Evolutionary conservation across 176 grass and related monocot species (phyloP), one percentile per base, ranked within the genome.

Genomic region (Cenchrus purpureus): DNA sequence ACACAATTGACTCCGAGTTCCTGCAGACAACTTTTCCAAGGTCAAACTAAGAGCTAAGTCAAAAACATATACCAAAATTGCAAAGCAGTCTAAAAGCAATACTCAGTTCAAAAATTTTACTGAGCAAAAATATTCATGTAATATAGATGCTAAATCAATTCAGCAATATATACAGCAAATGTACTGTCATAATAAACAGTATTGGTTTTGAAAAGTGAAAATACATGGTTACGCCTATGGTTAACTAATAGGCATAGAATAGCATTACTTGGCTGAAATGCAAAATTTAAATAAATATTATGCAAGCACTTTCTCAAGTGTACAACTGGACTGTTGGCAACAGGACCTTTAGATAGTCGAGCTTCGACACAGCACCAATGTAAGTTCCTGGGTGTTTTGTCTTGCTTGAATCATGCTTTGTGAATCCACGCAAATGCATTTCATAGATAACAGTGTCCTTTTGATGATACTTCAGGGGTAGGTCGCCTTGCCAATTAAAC

Each of bases 341-440:
- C 16, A 46, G 34, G 89, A 98, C 91, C 89, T 86, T 94, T 68
- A 98, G 81, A 88, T 98, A 89, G 84, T 95, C 88, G 76, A 95
- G 90, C 84, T 98, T 98, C 17, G 91, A 74, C 58, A 85, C 72
- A 86, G 89, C 93, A 76, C 91, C 88, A 9, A 85, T 79, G 77
- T 91, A 98, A 80, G 97, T 98, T 68, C 97, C 97, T 49, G 91
- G 97, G 50, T 85, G 85, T 74, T 91, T 59, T n/a, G 78, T 82
- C 12, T 91, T 90, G 69, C 97, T 95, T 66, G 91, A 98, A 48
- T 82, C 86, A 81, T 98, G 88, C 55, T 86, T 98, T 48, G 93
- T 95, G 86, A 93, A 98, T 48, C 96, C 96, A 54, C 96, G 91
- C 66, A 98, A 46, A 82, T 98, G 96, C 91, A 98, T 98, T 83